Conservation (phyloP, 1,139 yeast genomes). For the Yarrowia galli region DNA sequence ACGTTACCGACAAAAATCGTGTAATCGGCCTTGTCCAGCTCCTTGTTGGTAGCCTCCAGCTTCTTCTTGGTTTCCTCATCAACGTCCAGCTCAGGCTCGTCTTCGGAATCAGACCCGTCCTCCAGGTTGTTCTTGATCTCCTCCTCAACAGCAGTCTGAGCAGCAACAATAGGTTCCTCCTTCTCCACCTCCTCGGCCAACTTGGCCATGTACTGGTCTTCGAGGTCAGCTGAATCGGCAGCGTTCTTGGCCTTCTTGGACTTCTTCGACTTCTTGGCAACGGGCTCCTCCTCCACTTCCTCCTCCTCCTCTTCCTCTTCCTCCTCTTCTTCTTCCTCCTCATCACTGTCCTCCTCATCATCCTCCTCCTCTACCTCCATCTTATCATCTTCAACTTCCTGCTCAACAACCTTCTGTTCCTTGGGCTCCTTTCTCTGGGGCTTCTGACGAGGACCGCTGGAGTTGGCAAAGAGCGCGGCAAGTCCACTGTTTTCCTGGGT, state of each 20-base stretch:
- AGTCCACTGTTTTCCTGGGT: conserved; percentile 29
- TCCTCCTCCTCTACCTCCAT: conserved; percentile 19
- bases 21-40: conserved; percentile 82
- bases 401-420: not conserved
- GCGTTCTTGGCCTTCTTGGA: not conserved
- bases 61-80: conserved; percentile 31
- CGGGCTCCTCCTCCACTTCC: not conserved
- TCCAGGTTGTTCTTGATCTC: not conserved
- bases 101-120: conserved; percentile 8
- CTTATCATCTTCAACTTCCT: conserved; percentile 13
- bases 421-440: conserved; percentile 7
- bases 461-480: conserved; percentile 33
- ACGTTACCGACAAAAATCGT: conserved; percentile 93
- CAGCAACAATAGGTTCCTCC: not conserved
- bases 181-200: conserved; percentile 19
- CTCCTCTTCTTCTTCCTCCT: not conserved
- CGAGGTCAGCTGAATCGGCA: conserved; percentile 27
- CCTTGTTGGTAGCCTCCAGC: conserved; percentile 48
- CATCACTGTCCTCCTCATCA: not conserved
- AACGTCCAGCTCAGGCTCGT: conserved; percentile 34
- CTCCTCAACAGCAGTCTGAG: not conserved
- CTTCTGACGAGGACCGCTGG: conserved; percentile 29
- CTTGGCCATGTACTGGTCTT: conserved; percentile 32
- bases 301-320: conserved; percentile 22
- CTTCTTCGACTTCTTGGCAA: conserved; percentile 16